Evolutionary conservation across 2,329 filamentous ascomycete species (phyloP).

Genomic region (Calycina marina): DNA sequence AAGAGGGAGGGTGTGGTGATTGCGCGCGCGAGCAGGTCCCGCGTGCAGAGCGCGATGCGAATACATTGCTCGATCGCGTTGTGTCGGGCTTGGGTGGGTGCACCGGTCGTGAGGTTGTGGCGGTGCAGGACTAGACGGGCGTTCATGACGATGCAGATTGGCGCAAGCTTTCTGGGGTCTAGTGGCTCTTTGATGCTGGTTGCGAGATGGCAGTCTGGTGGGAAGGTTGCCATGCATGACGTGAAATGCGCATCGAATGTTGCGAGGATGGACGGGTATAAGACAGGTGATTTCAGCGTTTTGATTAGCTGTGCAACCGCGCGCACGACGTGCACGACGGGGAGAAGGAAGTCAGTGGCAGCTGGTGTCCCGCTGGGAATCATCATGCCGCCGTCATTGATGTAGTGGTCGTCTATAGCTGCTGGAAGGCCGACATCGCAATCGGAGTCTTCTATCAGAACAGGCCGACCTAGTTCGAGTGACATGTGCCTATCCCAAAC

Average conservation of each 20-base stretch:
- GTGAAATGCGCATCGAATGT: conserved; percentile 71
- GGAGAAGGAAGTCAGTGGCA: conserved; percentile 57
- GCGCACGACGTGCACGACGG: conserved; percentile 68
- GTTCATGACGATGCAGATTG: conserved; percentile 66
- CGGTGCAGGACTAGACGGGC: conserved; percentile 76
- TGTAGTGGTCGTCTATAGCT: conserved; percentile 66
- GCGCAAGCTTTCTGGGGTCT: conserved; percentile 59
- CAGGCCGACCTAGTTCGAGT: conserved; percentile 66
- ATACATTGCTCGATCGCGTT: conserved; percentile 68
- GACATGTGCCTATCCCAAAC: conserved; percentile 71
- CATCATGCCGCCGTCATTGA: conserved; percentile 42
- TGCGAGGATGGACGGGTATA: conserved; percentile 54
- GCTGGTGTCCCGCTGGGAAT: conserved; percentile 36
- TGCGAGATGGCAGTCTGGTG: conserved; percentile 54
- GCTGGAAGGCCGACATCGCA: conserved; percentile 74
- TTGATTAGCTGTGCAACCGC: conserved; percentile 61
- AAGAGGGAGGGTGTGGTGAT: conserved; percentile 30
- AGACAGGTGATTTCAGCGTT: conserved; percentile 50
- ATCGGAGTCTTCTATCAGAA: conserved; percentile 74
- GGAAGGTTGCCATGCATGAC: conserved; percentile 61
- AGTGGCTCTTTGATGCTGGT: conserved; percentile 49
- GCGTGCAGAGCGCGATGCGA: conserved; percentile 62
- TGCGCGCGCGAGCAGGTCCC: conserved; percentile 55
- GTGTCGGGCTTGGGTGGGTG: conserved; percentile 47
- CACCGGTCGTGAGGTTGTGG: conserved; percentile 69